Percentiles rank a stretch among this genome's conserved stretches.
Conservation (phyloP, 2,329 filamentous ascomycete species). For the Exophiala mesophila region DNA sequence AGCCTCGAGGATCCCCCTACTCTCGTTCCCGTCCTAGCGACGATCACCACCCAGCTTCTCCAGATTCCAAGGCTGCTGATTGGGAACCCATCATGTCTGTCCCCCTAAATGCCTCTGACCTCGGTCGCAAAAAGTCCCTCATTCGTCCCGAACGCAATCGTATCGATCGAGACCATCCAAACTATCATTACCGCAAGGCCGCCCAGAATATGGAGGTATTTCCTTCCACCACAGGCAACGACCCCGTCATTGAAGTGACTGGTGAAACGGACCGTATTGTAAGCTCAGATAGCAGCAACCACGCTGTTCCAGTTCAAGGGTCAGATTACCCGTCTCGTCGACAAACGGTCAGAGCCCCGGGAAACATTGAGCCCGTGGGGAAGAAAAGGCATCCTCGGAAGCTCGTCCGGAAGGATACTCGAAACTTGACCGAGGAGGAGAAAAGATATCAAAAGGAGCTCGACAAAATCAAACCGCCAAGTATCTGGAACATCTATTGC, state of each 20-base stretch:
- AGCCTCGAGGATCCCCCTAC: slow-evolving; percentile 37
- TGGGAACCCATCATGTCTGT: slow-evolving; percentile 50
- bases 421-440: slow-evolving; percentile 56
- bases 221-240: slow-evolving; percentile 88
- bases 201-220: slow-evolving; percentile 86
- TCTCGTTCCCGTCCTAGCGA: slow-evolving; percentile 5
- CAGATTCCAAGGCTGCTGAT: slow-evolving; percentile 48
- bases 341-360: slow-evolving; percentile 31
- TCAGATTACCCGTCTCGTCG: slow-evolving; percentile 24
- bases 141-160: slow-evolving; percentile 83
- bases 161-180: slow-evolving; percentile 81
- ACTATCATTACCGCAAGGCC: slow-evolving; percentile 94
- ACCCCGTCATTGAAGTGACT: slow-evolving; percentile 74
- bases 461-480: slow-evolving; percentile 69
- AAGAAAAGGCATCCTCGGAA: slow-evolving; percentile 49
- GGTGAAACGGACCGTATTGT: slow-evolving; percentile 46
- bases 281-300: slow-evolving; percentile 60
- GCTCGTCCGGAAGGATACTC: slow-evolving; percentile 58
- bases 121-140: slow-evolving; percentile 75
- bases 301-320: slow-evolving; percentile 38
- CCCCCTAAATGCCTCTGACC: slow-evolving; percentile 37
- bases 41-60: slow-evolving; percentile 27
- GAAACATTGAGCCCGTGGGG: slow-evolving; percentile 22
- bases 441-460: slow-evolving; percentile 54
- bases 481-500: slow-evolving; percentile 93